Percentiles rank a stretch among this genome's conserved stretches.
These are phyloP conservation scores for Lachnellula arida DNA, from an alignment of 2,329 filamentous ascomycete species.

Conservation along the genomic window DNA sequence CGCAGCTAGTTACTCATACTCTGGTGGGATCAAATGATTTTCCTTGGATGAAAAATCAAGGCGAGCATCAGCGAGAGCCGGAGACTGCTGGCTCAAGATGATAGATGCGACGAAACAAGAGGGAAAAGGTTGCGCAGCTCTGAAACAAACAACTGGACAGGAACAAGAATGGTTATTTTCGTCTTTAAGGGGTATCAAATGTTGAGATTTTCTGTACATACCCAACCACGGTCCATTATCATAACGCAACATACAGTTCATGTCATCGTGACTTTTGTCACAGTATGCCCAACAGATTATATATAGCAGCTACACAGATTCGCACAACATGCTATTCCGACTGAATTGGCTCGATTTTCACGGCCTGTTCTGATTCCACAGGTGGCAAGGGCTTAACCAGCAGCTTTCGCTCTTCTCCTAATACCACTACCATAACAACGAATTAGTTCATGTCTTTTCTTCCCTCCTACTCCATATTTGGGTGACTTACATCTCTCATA, in stretches of 20 bases:
- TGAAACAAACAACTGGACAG: no score
- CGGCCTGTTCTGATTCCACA: not conserved
- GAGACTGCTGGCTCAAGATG: no score
- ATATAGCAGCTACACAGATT: not conserved
- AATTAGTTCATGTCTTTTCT: not conserved
- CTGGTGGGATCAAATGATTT: not conserved
- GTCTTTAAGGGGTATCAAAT: not conserved
- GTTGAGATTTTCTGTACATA: constrained; percentile 30
- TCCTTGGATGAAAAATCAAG: not conserved
- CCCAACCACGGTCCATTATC: constrained; percentile 2
- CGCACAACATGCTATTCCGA: not conserved
- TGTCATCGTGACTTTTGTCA: not conserved
- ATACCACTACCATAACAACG: constrained; percentile 10
- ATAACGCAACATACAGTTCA: not conserved
- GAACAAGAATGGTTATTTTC: no score
- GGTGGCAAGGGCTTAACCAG: constrained; percentile 7
- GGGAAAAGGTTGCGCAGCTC: no score
- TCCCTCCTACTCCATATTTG: not conserved
- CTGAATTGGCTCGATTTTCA: not conserved
- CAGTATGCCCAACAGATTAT: not conserved
- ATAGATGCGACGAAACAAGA: no score
- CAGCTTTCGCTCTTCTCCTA: constrained; percentile 20
- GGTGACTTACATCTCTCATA: constrained; percentile 29
- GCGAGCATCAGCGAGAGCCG: not conserved
- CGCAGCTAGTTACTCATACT: not conserved